phyloP scores from a whole-genome alignment of 1,284 basidiomycete genomes.

The Naganishia albida region DNA sequence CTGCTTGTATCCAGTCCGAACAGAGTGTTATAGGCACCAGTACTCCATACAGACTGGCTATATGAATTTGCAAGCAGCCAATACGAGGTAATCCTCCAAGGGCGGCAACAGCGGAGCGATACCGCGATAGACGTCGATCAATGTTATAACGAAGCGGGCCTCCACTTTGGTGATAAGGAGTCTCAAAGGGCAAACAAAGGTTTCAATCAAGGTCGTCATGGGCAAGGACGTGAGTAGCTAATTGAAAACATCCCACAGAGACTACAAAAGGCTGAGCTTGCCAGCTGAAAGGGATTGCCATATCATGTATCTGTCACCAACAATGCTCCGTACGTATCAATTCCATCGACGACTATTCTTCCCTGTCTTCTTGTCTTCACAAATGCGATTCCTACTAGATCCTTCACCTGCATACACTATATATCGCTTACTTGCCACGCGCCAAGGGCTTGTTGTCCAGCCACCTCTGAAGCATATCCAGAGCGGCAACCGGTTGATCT shows the following conservation, averaged over 20 bases:
- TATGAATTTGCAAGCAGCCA: background rate
- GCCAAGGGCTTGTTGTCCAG: slow-evolving; percentile 58
- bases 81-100: slow-evolving; percentile 4
- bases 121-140: slow-evolving; percentile 25
- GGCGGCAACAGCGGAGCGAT: slow-evolving; percentile 28
- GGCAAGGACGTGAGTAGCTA: background rate
- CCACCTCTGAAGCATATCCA: slow-evolving; percentile 62
- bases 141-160: slow-evolving; percentile 1
- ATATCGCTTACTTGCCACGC: slow-evolving; percentile 27
- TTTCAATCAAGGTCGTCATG: background rate
- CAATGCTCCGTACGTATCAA: no score
- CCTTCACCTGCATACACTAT: no score
- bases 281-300: no score
- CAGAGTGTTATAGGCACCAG: background rate
- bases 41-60: background rate
- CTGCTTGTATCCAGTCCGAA: background rate
- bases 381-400: no score
- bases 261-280: no score
- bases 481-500: slow-evolving; percentile 76
- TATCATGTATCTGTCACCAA: no score
- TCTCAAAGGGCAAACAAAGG: background rate
- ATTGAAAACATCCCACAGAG: no score
- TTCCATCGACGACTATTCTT: no score
- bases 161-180: slow-evolving; percentile 8
- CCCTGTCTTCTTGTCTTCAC: no score